A percentile compares a stretch with the other conserved stretches of the same genome.
Evolutionary conservation across 1,139 yeast genomes (phyloP).

Genomic region (Suhomyces yuchorum): DNA sequence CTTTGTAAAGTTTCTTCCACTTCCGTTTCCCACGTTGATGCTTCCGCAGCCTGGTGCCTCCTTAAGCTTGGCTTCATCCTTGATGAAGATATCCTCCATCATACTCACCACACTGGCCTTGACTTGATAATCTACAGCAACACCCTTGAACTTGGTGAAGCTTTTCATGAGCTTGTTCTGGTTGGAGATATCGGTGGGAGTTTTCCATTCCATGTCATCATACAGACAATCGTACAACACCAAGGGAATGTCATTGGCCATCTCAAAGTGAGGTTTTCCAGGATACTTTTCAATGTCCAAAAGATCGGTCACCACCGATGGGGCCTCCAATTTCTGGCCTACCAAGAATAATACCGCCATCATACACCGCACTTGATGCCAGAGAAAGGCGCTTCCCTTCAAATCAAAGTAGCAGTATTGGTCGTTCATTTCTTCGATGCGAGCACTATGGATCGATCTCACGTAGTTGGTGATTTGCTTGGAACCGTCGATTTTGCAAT

Average conservation of each 20-base stretch:
- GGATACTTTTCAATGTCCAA: slow-evolving; percentile 62
- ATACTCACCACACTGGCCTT: slow-evolving; percentile 38
- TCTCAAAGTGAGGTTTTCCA: slow-evolving; percentile 76
- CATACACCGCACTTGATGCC: slow-evolving; percentile 99
- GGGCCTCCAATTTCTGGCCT: slow-evolving; percentile 75
- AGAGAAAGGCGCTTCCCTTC: slow-evolving; percentile 86
- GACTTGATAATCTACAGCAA: slow-evolving; percentile 37
- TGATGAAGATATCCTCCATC: slow-evolving; percentile 28
- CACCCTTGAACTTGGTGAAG: slow-evolving; percentile 33
- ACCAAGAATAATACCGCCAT: slow-evolving; percentile 77
- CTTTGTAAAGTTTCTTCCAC: slow-evolving; percentile 55
- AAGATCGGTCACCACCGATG: slow-evolving; percentile 57
- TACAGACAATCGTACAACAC: slow-evolving; percentile 87
- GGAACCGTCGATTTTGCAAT: slow-evolving; percentile 91
- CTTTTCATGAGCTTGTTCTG: slow-evolving; percentile 24
- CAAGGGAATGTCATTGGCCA: slow-evolving; percentile 92
- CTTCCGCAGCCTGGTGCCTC: slow-evolving; percentile 30
- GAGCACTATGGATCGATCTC: slow-evolving; percentile 57
- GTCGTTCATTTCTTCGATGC: slow-evolving; percentile 47
- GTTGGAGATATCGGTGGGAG: slow-evolving; percentile 20
- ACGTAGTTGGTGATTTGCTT: slow-evolving; percentile 81
- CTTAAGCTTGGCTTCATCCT: slow-evolving; percentile 23
- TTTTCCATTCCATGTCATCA: slow-evolving; percentile 67
- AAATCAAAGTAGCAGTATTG: slow-evolving; percentile 71
- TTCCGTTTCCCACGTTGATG: slow-evolving; percentile 72